phyloP scores from a whole-genome alignment of 345 rosid genomes.

The Erucastrum elatum region DNA sequence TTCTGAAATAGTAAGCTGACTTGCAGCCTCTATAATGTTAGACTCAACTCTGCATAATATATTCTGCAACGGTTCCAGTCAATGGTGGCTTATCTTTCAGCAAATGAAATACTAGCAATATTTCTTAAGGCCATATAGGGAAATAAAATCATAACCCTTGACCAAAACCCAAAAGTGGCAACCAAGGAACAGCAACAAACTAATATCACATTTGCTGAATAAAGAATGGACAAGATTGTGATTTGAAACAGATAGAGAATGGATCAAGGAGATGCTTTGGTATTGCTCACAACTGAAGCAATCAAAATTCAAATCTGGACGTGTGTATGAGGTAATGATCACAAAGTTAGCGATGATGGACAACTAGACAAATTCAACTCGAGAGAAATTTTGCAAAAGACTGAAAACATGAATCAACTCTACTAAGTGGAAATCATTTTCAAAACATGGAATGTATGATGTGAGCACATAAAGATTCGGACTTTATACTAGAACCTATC shows the following conservation, averaged over 20 bases:
- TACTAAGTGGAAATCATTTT: not conserved
- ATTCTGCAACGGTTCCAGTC: not conserved
- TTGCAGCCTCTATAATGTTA: not conserved
- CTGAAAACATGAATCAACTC: not conserved
- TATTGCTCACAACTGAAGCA: too few relatives aligned
- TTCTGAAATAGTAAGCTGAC: not conserved
- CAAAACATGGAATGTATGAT: not conserved
- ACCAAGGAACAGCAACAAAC: not conserved
- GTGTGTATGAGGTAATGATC: not conserved
- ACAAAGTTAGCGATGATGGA: not conserved
- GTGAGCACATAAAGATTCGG: not conserved
- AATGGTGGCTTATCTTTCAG: not conserved
- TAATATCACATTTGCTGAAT: slow-evolving; percentile 4
- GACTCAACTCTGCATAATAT: not conserved
- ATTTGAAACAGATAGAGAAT: not conserved
- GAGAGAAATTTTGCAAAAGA: not conserved
- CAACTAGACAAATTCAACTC: not conserved
- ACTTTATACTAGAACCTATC: not conserved
- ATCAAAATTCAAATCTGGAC: too few relatives aligned
- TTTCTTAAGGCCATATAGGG: not conserved
- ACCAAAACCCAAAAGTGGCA: not conserved
- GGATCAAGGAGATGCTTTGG: slow-evolving; percentile 10
- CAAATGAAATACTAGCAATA: not conserved
- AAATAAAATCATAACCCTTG: slow-evolving; percentile 6
- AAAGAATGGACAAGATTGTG: slow-evolving; percentile 17